Conservation (phyloP, 768 basidiomycete species). For the Podaxis rugospora region DNA sequence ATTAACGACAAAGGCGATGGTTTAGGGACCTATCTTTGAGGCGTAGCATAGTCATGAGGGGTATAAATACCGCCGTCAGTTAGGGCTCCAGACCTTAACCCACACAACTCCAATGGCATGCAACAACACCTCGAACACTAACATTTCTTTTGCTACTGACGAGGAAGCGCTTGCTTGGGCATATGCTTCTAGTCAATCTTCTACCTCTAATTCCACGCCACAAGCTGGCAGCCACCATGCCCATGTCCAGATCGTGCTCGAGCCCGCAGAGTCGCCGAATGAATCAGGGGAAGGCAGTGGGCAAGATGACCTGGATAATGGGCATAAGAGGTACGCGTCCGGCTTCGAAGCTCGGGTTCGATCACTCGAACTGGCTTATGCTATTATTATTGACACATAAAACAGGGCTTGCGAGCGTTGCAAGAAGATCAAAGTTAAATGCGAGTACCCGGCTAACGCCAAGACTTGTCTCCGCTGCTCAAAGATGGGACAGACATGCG, state of each 20-base stretch:
- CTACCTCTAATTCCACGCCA: background rate
- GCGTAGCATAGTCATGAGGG: background rate
- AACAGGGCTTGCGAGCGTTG: constrained; percentile 9
- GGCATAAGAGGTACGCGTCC: constrained; percentile 5
- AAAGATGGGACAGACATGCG: constrained; percentile 4
- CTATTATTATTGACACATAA: no score
- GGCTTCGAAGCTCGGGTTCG: background rate
- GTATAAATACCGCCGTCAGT: constrained; percentile 4
- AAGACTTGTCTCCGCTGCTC: constrained; percentile 1
- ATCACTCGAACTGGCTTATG: no score
- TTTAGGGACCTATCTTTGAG: background rate
- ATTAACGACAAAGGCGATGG: background rate
- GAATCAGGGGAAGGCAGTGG: background rate
- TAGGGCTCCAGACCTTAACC: background rate
- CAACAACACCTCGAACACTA: background rate
- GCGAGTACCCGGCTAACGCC: constrained; percentile 5
- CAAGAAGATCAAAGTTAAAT: constrained; percentile 11
- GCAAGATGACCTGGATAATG: background rate
- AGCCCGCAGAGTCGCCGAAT: background rate
- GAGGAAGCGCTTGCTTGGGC: constrained; percentile 9
- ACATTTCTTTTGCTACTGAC: background rate
- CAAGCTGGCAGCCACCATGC: background rate
- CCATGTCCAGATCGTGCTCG: constrained; percentile 9
- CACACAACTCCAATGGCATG: constrained; percentile 2
- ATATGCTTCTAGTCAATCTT: background rate